Conservation (phyloP, 495 filamentous ascomycete species). For the Tuber brumale region DNA sequence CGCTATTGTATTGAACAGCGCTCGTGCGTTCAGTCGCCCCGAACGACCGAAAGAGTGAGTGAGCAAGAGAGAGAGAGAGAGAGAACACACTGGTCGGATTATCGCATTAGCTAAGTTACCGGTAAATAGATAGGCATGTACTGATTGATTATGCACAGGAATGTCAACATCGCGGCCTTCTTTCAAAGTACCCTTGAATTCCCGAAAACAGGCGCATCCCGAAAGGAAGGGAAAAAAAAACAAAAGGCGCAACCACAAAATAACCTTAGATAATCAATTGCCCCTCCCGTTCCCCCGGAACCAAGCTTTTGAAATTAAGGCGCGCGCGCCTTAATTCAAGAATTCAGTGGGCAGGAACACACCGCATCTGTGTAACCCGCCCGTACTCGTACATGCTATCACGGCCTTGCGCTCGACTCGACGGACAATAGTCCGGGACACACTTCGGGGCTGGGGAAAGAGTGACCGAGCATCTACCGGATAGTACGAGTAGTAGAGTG, state of each 20-base stretch:
- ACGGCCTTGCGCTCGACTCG: background rate
- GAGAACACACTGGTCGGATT: slow-evolving; percentile 12
- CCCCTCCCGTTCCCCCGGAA: background rate
- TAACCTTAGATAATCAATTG: background rate
- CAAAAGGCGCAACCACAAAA: background rate
- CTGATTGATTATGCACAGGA: background rate
- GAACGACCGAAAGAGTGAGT: slow-evolving; percentile 5
- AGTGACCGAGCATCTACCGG: background rate
- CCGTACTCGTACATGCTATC: background rate
- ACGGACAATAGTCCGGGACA: background rate
- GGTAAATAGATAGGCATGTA: background rate
- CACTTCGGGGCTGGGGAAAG: background rate
- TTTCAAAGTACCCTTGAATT: background rate
- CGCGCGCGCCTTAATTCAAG: background rate
- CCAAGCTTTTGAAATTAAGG: background rate
- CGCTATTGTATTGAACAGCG: background rate
- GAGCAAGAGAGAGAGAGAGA: slow-evolving; percentile 15
- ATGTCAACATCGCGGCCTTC: background rate
- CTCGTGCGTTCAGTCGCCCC: slow-evolving; percentile 3
- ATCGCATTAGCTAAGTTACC: background rate
- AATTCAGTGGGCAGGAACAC: background rate
- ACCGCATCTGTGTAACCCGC: background rate
- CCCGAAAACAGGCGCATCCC: background rate
- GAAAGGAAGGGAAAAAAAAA: background rate
- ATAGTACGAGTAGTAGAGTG: background rate